phyloP scores from a whole-genome alignment of 352 stramenopile genomes.

The Globisporangium yorkense region DNA sequence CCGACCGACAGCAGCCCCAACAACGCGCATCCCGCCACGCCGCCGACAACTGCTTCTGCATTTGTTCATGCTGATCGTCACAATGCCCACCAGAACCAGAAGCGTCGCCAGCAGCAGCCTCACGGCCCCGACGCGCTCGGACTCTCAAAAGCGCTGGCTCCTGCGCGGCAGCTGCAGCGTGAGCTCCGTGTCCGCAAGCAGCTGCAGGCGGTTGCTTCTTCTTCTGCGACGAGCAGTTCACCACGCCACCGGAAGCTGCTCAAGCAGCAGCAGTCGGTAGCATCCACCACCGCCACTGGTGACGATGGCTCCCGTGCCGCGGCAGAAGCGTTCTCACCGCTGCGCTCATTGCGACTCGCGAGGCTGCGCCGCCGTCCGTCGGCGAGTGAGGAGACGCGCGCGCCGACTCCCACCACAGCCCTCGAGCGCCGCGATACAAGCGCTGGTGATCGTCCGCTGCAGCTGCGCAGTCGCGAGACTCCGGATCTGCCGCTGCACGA shows the following conservation, averaged over 20 bases:
- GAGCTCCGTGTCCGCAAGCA: conserved; percentile 17
- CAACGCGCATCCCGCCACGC: conserved; percentile 6
- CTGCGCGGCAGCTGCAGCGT: conserved; percentile 19
- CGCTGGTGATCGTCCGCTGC: neutral
- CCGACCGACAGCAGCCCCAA: conserved; percentile 15
- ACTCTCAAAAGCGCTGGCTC: conserved; percentile 24
- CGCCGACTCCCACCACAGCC: too few species aligned
- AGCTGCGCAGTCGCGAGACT: too few species aligned
- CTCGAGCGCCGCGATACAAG: neutral
- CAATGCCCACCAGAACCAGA: neutral
- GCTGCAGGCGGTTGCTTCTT: neutral
- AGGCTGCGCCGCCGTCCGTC: neutral
- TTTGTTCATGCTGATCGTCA: neutral
- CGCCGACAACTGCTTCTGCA: neutral
- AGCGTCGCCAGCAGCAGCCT: neutral
- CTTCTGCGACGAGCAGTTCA: neutral
- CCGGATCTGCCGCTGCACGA: conserved; percentile 36
- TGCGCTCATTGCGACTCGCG: conserved; percentile 34
- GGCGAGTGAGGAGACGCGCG: neutral
- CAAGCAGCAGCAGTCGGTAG: neutral
- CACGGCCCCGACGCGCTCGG: conserved; percentile 23
- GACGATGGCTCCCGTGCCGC: neutral
- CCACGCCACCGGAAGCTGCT: conserved; percentile 4
- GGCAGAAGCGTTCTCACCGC: conserved; percentile 32
- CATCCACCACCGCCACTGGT: neutral